Conservation (phyloP, 306 rosid genomes). For the Rubus parviflorus region DNA sequence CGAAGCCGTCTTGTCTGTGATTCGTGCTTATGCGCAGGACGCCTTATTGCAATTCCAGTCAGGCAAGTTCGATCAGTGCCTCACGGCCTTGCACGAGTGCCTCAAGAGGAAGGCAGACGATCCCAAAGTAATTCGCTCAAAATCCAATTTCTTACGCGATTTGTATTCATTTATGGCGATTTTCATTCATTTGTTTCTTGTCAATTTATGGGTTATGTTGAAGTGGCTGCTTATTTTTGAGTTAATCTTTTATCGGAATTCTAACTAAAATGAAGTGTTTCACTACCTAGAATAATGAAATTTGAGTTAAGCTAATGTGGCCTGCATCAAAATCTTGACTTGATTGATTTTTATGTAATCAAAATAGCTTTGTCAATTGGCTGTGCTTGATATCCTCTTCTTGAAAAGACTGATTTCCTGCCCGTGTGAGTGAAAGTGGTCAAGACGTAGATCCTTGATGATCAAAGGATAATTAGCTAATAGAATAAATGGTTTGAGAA, state of each 20-base stretch:
- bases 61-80: slow-evolving; percentile 73
- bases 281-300: background rate
- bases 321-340: background rate
- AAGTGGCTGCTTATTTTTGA: background rate
- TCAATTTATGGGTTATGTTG: background rate
- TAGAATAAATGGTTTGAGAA: background rate
- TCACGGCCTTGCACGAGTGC: slow-evolving; percentile 70
- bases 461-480: background rate
- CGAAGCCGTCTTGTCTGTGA: slow-evolving; percentile 54
- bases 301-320: background rate
- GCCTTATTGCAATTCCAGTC: slow-evolving; percentile 86
- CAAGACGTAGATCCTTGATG: background rate
- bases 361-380: background rate
- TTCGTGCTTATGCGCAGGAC: slow-evolving; percentile 69
- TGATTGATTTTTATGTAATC: background rate
- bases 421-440: background rate
- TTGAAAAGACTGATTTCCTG: background rate
- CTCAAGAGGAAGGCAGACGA: slow-evolving; percentile 69
- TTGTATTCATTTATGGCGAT: background rate
- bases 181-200: background rate
- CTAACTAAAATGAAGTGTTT: background rate
- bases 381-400: background rate
- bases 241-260: background rate
- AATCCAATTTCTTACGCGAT: background rate
- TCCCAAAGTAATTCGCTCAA: slow-evolving; percentile 63